A percentile compares a stretch with the other conserved stretches of the same genome.
These are phyloP conservation scores for Apiosordaria backusii DNA, from an alignment of 495 filamentous ascomycete genomes.

Conservation along the genomic window DNA sequence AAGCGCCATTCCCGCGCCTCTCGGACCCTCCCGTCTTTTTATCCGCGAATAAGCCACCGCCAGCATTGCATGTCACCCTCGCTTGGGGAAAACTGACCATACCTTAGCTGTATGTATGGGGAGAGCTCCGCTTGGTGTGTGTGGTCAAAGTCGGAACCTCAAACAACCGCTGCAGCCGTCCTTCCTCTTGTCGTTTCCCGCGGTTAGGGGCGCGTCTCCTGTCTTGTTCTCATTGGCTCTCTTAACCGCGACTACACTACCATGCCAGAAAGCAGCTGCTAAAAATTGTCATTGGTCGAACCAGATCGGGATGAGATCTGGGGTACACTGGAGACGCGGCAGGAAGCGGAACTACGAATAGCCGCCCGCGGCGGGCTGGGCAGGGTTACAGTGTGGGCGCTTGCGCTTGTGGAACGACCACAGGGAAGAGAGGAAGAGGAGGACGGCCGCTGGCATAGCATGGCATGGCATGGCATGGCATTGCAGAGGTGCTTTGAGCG, in stretches of 20 bases:
- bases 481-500: background rate
- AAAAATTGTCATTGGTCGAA: constrained; percentile 1
- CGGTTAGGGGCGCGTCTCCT: background rate
- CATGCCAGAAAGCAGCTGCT: background rate
- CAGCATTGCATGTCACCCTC: background rate
- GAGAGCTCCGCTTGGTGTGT: too few species aligned
- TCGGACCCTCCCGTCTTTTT: background rate
- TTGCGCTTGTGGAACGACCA: background rate
- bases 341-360: background rate
- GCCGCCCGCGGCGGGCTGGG: background rate
- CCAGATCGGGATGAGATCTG: background rate
- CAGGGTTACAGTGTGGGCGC: background rate
- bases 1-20: background rate
- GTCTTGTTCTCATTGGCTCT: background rate
- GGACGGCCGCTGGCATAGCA: background rate
- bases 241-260: background rate
- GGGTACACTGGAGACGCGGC: background rate
- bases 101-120: too few species aligned
- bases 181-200: too few species aligned
- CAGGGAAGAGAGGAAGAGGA: background rate
- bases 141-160: background rate
- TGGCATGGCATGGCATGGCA: background rate
- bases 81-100: background rate
- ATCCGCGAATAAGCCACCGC: background rate
- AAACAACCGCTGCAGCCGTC: background rate